phyloP scores from a whole-genome alignment of 192 early-diverging fungal genomes.

The Thamnidium elegans region DNA sequence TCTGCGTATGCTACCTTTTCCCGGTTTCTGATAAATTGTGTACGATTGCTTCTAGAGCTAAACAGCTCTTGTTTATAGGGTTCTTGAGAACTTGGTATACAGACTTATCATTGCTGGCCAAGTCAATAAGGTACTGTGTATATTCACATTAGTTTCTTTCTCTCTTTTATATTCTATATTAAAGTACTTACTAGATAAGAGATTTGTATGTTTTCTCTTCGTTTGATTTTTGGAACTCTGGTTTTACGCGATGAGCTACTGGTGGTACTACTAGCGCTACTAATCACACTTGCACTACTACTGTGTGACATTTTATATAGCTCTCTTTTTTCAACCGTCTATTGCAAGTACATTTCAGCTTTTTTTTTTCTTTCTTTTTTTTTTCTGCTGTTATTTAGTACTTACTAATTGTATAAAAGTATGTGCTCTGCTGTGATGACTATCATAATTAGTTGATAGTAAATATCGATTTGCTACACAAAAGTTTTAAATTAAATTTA shows the following conservation, averaged over 20 bases:
- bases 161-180: no score
- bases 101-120: conserved; percentile 16
- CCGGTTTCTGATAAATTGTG: conserved; percentile 15
- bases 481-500: neutral
- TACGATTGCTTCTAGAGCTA: conserved; percentile 12
- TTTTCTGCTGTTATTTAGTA: neutral
- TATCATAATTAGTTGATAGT: conserved; percentile 2
- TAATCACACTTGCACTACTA: neutral
- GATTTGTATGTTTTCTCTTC: neutral
- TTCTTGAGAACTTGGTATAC: conserved; percentile 6
- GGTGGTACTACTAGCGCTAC: conserved; percentile 5
- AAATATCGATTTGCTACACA: conserved; percentile 14
- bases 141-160: no score
- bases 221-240: neutral
- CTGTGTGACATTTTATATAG: neutral
- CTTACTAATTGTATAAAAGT: conserved; percentile 13
- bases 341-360: neutral
- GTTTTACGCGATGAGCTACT: conserved; percentile 6
- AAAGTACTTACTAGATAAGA: conserved; percentile 3
- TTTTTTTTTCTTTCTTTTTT: no score
- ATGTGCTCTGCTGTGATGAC: conserved; percentile 7
- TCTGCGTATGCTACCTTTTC: conserved; percentile 4
- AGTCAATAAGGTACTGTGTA: conserved; percentile 3
- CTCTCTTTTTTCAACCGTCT: neutral
- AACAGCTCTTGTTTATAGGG: conserved; percentile 14